These are phyloP conservation scores for Colletotrichum echinochloae DNA, from an alignment of 2,329 filamentous ascomycete species.

Conservation along the genomic window DNA sequence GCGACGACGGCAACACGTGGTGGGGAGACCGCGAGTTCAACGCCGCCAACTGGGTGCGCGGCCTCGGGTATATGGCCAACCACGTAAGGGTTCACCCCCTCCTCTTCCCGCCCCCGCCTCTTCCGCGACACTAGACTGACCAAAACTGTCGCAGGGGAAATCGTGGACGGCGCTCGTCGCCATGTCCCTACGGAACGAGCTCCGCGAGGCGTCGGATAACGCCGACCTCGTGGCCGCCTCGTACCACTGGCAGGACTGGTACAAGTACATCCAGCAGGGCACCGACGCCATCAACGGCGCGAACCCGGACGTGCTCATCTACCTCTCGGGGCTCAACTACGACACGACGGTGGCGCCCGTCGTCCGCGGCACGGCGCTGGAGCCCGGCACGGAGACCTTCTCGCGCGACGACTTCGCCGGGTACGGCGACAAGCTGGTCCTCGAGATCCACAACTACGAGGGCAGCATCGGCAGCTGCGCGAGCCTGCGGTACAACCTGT, in stretches of 20 bases:
- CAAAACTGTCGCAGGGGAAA: conserved; percentile 53
- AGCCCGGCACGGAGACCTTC: conserved; percentile 60
- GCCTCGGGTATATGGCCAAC: conserved; percentile 69
- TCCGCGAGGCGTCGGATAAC: conserved; percentile 57
- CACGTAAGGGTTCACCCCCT: conserved; percentile 57
- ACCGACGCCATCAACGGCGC: conserved; percentile 62
- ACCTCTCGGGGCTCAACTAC: conserved; percentile 69
- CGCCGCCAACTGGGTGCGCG: conserved; percentile 70
- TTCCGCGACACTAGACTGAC: not conserved
- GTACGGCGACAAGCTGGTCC: conserved; percentile 66
- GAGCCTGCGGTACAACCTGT: conserved; percentile 59
- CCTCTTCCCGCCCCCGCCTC: not conserved
- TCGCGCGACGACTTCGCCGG: conserved; percentile 59
- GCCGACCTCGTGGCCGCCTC: conserved; percentile 48
- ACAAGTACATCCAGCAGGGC: conserved; percentile 61
- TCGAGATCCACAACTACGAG: conserved; percentile 73
- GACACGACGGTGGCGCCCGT: conserved; percentile 67
- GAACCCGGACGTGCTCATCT: conserved; percentile 66
- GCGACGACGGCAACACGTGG: conserved; percentile 68
- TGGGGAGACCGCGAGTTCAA: conserved; percentile 72
- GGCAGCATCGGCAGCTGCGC: conserved; percentile 61
- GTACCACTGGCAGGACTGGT: conserved; percentile 70
- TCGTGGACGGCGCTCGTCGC: conserved; percentile 61
- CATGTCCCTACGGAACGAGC: conserved; percentile 67
- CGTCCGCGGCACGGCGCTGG: conserved; percentile 60